Conservation (phyloP, 2,329 filamentous ascomycete species). For the Epichloe sibirici region DNA sequence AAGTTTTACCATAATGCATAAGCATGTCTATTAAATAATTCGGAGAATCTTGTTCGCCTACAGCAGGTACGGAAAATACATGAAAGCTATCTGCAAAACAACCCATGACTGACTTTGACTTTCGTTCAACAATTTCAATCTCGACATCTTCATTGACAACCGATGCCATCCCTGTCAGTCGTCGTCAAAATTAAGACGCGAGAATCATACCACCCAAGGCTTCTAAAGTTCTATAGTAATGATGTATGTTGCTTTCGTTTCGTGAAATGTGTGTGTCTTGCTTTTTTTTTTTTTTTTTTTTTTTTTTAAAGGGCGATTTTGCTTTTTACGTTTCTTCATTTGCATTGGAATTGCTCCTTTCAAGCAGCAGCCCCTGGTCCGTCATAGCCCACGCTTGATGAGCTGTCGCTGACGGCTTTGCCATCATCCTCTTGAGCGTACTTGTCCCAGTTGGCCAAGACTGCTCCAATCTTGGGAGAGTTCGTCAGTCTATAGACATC, state of each 20-base stretch:
- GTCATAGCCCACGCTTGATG: constrained; percentile 28
- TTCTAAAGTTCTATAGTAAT: constrained; percentile 2
- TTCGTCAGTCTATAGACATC: constrained; percentile 94
- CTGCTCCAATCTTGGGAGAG: constrained; percentile 61
- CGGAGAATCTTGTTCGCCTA: neutral
- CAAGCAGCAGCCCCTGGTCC: constrained; percentile 30
- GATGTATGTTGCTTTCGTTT: neutral
- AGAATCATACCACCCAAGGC: neutral
- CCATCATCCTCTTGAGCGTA: constrained; percentile 43
- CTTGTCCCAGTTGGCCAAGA: constrained; percentile 78
- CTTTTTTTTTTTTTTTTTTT: neutral
- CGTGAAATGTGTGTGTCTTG: neutral
- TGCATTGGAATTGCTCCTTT: constrained; percentile 9
- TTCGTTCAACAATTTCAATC: constrained; percentile 1
- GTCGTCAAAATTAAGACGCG: constrained; percentile 2
- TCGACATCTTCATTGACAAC: constrained; percentile 1
- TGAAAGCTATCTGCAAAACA: neutral
- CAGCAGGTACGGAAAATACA: neutral
- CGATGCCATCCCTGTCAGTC: constrained; percentile 10
- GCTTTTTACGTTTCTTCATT: neutral
- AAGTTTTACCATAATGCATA: neutral
- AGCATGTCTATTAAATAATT: constrained; percentile 2
- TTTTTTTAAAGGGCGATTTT: neutral
- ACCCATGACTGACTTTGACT: neutral
- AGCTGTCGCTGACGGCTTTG: constrained; percentile 25